Base-by-base conservation (phyloP, 2,329 filamentous ascomycete species). In the Pseudopyricularia javanii region DNA sequence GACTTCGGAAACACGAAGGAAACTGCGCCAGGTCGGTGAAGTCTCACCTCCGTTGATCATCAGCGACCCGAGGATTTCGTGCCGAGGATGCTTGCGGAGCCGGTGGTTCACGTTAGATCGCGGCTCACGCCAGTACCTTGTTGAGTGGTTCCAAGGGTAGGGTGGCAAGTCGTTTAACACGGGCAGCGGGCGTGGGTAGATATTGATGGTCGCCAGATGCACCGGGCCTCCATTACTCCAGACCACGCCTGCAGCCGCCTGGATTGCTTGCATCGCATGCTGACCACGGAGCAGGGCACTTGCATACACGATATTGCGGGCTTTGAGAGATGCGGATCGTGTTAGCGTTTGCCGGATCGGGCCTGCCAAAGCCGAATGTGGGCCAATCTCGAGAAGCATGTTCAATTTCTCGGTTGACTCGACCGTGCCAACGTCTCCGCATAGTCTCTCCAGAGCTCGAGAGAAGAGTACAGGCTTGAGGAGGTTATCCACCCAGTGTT, bases 121-220 rank as follows among this genome's bases (percentile, higher is more conserved):
- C 0, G 61, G 61, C 55, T 76, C 73, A 43, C 66, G 64, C 72
- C 73, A 76, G 60, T 73, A 74, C 17, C 17, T 22, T 11, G 17
- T 30, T 52, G 63, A 62, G 55, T 72, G 65, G 43, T 72, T 67
- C 67, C 70, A 75, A 1, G 69, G 60, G 53, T 75, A 76, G 3
- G 68, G 64, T 1, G 68, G 66, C 26, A 76, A 63, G 56, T 75
- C 71, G 1, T 64, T 63, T 3, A 74, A 56, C 4, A 72, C 43
- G 15, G 54, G 37, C 34, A 35, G 14, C 7, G 12, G 5, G 14
- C 12, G 14, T 35, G 17, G 4, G 33, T 33, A 34, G 26, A 24
- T 17, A 37, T 62, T 61, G 51, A 58, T 53, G 2, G 53, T 47
- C 2, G 37, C 32, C 4, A 59, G 30, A 24, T 59, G 48, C 1